Percentiles rank a stretch among this genome's conserved stretches.
Evolutionary conservation across 331 rosid species (phyloP).

Genomic region (Quercus tomentella): DNA sequence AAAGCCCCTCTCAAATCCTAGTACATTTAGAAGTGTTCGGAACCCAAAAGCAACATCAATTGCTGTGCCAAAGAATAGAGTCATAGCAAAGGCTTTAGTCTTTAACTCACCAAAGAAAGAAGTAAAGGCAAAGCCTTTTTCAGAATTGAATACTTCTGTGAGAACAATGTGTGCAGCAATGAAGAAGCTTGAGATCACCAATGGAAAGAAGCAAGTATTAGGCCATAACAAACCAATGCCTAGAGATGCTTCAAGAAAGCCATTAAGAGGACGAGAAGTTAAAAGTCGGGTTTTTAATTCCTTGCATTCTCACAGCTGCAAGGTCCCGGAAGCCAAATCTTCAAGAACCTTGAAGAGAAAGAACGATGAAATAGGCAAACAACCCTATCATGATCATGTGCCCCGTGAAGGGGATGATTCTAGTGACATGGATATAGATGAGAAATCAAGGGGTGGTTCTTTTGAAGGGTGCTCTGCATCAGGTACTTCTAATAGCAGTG

Average conservation of each 20-base stretch:
- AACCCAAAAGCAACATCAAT: constrained; percentile 39
- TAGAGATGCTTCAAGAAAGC: constrained; percentile 37
- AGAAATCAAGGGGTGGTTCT: constrained; percentile 51
- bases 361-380: constrained; percentile 27
- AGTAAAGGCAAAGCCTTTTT: constrained; percentile 37
- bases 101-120: constrained; percentile 77
- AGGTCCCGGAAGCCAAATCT: constrained; percentile 37
- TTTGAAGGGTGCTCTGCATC: constrained; percentile 30
- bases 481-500: constrained; percentile 22
- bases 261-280: constrained; percentile 67
- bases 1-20: constrained; percentile 48
- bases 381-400: constrained; percentile 22
- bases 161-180: constrained; percentile 62
- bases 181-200: constrained; percentile 67
- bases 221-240: constrained; percentile 38
- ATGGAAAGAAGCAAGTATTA: constrained; percentile 47
- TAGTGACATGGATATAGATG: constrained; percentile 59
- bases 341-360: constrained; percentile 37
- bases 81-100: constrained; percentile 58
- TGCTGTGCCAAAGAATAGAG: constrained; percentile 53
- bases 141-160: constrained; percentile 50
- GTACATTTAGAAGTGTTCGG: constrained; percentile 70
- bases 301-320: constrained; percentile 36
- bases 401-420: constrained; percentile 26
- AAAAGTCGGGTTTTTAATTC: constrained; percentile 87